Conservation (phyloP, 768 basidiomycete genomes). For the Vararia minispora region DNA sequence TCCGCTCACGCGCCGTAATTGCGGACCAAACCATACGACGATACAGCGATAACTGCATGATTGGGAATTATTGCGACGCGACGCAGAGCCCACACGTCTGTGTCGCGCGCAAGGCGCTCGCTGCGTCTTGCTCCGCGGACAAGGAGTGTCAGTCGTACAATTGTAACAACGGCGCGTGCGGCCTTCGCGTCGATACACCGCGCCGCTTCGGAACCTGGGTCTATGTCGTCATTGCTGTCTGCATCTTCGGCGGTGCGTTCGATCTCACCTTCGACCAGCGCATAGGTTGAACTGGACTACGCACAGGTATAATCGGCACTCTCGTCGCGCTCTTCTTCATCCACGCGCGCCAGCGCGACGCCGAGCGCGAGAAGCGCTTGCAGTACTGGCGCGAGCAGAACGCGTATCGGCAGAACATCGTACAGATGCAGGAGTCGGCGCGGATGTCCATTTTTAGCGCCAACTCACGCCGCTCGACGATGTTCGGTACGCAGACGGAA, state of each 20-base stretch:
- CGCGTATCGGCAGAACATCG: slow-evolving; percentile 69
- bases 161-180: slow-evolving; percentile 60
- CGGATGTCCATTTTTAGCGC: slow-evolving; percentile 49
- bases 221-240: slow-evolving; percentile 58
- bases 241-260: slow-evolving; percentile 58
- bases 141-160: slow-evolving; percentile 69
- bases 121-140: slow-evolving; percentile 48
- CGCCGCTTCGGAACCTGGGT: slow-evolving; percentile 57
- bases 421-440: slow-evolving; percentile 70
- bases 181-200: slow-evolving; percentile 43
- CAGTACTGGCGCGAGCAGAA: slow-evolving; percentile 92
- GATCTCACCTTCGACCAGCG: neutral
- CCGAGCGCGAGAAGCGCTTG: slow-evolving; percentile 71
- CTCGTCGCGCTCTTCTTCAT: slow-evolving; percentile 57
- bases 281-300: neutral
- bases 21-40: no score
- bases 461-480: slow-evolving; percentile 35
- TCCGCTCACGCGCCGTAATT: no score
- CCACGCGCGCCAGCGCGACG: slow-evolving; percentile 61
- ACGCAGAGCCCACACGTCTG: slow-evolving; percentile 43
- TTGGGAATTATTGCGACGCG: slow-evolving; percentile 71
- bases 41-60: slow-evolving; percentile 56
- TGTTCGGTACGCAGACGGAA: slow-evolving; percentile 37
- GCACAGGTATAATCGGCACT: slow-evolving; percentile 62
- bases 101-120: slow-evolving; percentile 43